Conservation (phyloP, 208 protist species). For the Trypanosoma rangeli region DNA sequence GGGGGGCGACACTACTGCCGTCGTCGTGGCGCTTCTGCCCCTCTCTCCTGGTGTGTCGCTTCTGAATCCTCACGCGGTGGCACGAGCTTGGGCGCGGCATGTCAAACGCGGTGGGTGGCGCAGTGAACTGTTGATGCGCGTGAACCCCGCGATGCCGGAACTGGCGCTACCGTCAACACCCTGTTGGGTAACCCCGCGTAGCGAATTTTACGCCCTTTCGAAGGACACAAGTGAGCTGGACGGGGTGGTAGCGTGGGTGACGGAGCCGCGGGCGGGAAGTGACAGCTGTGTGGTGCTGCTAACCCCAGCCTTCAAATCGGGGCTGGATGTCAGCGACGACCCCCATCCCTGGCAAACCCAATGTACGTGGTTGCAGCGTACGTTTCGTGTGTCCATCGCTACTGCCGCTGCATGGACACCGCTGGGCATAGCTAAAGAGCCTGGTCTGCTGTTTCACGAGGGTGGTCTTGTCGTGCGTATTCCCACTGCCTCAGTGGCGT, state of each 20-base stretch:
- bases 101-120: slow-evolving; percentile 9
- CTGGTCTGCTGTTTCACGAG: slow-evolving; percentile 42
- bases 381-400: slow-evolving; percentile 18
- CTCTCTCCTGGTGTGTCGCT: slow-evolving; percentile 15
- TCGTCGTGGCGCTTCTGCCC: slow-evolving; percentile 13
- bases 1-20: not conserved
- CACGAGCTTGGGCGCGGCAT: slow-evolving; percentile 11
- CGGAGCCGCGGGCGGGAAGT: slow-evolving; percentile 51
- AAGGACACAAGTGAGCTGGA: not conserved
- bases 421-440: slow-evolving; percentile 20
- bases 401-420: slow-evolving; percentile 17
- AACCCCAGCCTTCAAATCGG: slow-evolving; percentile 1
- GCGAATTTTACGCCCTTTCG: slow-evolving; percentile 30
- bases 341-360: slow-evolving; percentile 2
- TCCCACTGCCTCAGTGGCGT: slow-evolving; percentile 33
- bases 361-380: slow-evolving; percentile 25
- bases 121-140: slow-evolving; percentile 5
- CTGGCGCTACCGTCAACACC: not conserved
- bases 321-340: not conserved
- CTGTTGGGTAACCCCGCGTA: slow-evolving; percentile 8
- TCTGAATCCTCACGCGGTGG: not conserved
- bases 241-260: slow-evolving; percentile 35
- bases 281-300: slow-evolving; percentile 43
- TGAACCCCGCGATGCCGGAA: not conserved
- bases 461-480: slow-evolving; percentile 65